Evolutionary conservation across 2,329 filamentous ascomycete species (phyloP).

Genomic region (Cercospora nicotianae): DNA sequence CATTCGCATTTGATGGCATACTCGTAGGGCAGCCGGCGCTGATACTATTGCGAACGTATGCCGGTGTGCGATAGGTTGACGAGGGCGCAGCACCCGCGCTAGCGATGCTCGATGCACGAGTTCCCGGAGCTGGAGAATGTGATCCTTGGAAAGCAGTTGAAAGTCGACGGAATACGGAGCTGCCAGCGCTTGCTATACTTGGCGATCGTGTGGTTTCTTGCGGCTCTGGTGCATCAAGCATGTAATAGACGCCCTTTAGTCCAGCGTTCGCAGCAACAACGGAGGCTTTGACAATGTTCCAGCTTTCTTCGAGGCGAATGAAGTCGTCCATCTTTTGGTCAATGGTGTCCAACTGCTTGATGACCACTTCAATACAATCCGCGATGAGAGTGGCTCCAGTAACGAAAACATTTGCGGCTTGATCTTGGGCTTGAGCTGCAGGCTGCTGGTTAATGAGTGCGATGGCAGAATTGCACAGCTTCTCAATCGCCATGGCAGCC

Average conservation of each 20-base stretch:
- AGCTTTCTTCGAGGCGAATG: constrained; percentile 49
- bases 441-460: constrained; percentile 48
- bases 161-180: constrained; percentile 37
- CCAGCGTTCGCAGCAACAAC: constrained; percentile 45
- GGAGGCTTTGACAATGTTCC: constrained; percentile 45
- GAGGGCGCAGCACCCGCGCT: constrained; percentile 25
- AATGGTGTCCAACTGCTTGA: constrained; percentile 43
- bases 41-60: constrained; percentile 41
- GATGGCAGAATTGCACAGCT: constrained; percentile 47
- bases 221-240: constrained; percentile 41
- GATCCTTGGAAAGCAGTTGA: constrained; percentile 36
- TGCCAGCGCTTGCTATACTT: constrained; percentile 33
- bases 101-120: constrained; percentile 30
- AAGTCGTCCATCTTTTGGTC: constrained; percentile 48
- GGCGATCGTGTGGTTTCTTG: constrained; percentile 27
- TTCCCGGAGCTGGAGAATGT: constrained; percentile 10
- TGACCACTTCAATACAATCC: constrained; percentile 46
- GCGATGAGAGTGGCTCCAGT: constrained; percentile 48
- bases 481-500: constrained; percentile 50
- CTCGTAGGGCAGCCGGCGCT: constrained; percentile 43
- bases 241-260: constrained; percentile 48
- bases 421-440: constrained; percentile 41
- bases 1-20: constrained; percentile 37
- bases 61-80: constrained; percentile 36
- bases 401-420: constrained; percentile 48